A percentile compares a stretch with the other conserved stretches of the same genome.
phyloP scores from a whole-genome alignment of 139 green algal genomes.

The Tetradesmus obliquus region DNA sequence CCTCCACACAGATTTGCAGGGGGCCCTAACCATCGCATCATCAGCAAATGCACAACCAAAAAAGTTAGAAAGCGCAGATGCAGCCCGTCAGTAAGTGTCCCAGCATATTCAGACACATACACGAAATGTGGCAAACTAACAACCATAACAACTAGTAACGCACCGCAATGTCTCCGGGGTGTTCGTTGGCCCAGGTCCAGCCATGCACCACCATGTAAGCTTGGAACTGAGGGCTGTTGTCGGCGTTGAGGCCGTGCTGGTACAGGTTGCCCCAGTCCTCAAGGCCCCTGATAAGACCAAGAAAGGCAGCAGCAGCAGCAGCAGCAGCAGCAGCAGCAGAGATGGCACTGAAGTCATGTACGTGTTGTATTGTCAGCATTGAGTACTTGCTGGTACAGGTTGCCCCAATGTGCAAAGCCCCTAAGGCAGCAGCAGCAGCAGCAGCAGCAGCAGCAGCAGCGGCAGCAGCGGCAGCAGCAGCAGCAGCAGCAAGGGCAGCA shows the following conservation, averaged over 20 bases:
- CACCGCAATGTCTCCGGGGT: not conserved
- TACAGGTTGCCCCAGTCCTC: slow-evolving; percentile 87
- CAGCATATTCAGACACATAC: not conserved
- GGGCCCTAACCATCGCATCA: slow-evolving; percentile 52
- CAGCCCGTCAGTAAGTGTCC: not conserved
- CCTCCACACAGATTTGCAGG: slow-evolving; percentile 78
- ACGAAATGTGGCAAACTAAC: not conserved
- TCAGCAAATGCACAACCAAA: not conserved
- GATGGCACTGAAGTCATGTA: slow-evolving; percentile 40
- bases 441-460: too few relatives aligned
- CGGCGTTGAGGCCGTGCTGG: slow-evolving; percentile 80
- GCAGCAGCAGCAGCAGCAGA: too few relatives aligned
- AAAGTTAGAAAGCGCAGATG: not conserved
- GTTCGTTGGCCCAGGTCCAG: slow-evolving; percentile 49
- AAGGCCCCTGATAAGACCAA: slow-evolving; percentile 46
- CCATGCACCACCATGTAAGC: slow-evolving; percentile 47
- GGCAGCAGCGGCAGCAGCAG: too few relatives aligned
- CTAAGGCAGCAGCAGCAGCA: not conserved
- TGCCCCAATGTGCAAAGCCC: slow-evolving; percentile 81
- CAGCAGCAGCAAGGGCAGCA: too few relatives aligned
- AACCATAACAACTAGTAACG: not conserved
- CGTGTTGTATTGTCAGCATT: slow-evolving; percentile 65
- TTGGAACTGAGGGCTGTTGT: slow-evolving; percentile 50
- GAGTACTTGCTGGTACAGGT: slow-evolving; percentile 81
- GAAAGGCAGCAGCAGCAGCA: too few relatives aligned